These are phyloP conservation scores for Kwoniella sp. DNA, from an alignment of 768 basidiomycete genomes.

Conservation along the genomic window DNA sequence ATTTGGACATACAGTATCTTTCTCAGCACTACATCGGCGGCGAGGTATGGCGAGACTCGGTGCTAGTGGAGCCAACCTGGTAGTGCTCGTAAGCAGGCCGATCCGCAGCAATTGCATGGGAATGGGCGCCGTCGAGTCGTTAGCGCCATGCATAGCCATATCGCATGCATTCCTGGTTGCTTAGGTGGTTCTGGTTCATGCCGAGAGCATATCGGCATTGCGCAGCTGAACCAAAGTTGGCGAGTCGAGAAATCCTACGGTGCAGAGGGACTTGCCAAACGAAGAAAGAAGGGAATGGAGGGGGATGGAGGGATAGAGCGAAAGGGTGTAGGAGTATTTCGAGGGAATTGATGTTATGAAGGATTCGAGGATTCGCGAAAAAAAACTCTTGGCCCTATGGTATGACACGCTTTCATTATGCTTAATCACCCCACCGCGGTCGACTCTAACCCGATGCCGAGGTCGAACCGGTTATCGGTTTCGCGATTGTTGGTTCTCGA, in stretches of 20 bases:
- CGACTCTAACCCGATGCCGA: background rate
- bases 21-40: no score
- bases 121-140: no score
- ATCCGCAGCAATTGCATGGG: no score
- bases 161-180: no score
- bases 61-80: no score
- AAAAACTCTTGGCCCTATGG: background rate
- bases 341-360: no score
- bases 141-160: no score
- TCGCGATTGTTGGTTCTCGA: background rate
- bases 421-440: background rate
- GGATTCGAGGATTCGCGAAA: no score
- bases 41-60: no score
- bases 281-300: background rate
- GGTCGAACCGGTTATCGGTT: background rate
- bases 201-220: background rate
- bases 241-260: background rate
- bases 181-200: background rate
- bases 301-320: background rate
- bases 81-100: no score
- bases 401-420: background rate
- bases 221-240: background rate
- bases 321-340: background rate
- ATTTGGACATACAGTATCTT: no score
- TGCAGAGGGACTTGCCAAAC: no score